Evolutionary conservation across 768 basidiomycete genomes (phyloP).

Genomic region (Cyclocybe aegerita): DNA sequence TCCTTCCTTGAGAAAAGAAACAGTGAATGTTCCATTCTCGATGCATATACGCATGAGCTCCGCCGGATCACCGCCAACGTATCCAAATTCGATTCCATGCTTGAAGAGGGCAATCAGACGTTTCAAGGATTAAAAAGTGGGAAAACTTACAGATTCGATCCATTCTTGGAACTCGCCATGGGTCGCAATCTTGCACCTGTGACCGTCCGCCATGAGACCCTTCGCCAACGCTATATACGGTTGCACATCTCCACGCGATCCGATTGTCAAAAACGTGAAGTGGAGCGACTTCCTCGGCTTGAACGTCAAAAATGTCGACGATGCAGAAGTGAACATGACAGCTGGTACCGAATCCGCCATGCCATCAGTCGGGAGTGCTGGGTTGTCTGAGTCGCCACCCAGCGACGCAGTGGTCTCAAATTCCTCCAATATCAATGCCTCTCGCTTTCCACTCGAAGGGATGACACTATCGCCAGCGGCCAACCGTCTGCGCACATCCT

Average conservation of each 20-base stretch:
- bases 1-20: conserved; percentile 91
- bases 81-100: conserved; percentile 96
- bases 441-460: conserved; percentile 55
- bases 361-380: conserved; percentile 48
- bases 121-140: conserved; percentile 2
- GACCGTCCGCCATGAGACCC: conserved; percentile 87
- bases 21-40: conserved; percentile 97
- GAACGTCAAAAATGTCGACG: conserved; percentile 95
- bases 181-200: conserved; percentile 87
- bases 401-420: conserved; percentile 56
- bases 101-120: conserved; percentile 26
- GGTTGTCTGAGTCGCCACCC: conserved; percentile 39
- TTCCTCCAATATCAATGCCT: conserved; percentile 84
- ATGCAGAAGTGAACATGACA: conserved; percentile 97
- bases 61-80: conserved; percentile 95
- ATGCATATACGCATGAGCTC: conserved; percentile 98
- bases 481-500: conserved; percentile 57
- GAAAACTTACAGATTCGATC: conserved; percentile 81
- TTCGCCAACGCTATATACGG: conserved; percentile 96
- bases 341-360: conserved; percentile 75
- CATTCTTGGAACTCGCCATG: conserved; percentile 94
- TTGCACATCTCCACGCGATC: conserved; percentile 95
- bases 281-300: conserved; percentile 83
- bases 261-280: conserved; percentile 95
- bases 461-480: conserved; percentile 40